phyloP scores from a whole-genome alignment of 495 filamentous ascomycete species.

The Geopyxis carbonaria region DNA sequence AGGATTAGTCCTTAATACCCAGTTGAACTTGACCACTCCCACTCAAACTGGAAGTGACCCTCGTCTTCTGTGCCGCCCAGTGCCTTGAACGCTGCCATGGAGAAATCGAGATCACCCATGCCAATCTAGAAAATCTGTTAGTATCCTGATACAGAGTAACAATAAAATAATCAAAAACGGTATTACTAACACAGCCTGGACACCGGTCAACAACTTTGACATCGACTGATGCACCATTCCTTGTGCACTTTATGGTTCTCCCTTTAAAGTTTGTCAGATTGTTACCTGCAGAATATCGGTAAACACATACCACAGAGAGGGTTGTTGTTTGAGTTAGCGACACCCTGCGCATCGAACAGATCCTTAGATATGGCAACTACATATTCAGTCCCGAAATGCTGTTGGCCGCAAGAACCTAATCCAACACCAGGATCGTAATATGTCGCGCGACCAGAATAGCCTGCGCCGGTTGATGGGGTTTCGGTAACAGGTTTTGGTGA shows the following conservation, averaged over 20 bases:
- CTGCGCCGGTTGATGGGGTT: conserved; percentile 1
- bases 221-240: background rate
- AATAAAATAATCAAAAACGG: no score
- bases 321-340: conserved; percentile 30
- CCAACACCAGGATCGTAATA: conserved; percentile 26
- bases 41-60: no score
- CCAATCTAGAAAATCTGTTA: no score
- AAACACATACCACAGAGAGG: conserved; percentile 26
- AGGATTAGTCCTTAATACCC: no score
- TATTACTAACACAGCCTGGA: conserved; percentile 18
- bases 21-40: no score
- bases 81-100: no score
- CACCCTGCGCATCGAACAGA: conserved; percentile 15
- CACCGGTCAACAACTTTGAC: conserved; percentile 10
- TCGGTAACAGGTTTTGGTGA: background rate
- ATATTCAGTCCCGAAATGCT: conserved; percentile 11
- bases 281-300: background rate
- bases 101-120: no score
- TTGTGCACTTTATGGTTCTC: conserved; percentile 2
- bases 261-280: conserved; percentile 7
- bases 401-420: conserved; percentile 30
- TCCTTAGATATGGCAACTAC: conserved; percentile 28
- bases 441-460: conserved; percentile 26
- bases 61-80: no score
- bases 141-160: no score